A percentile compares a stretch with the other conserved stretches of the same genome.
Evolutionary conservation across 305 asterid species (phyloP).

Genomic region (Fraxinus albicans): DNA sequence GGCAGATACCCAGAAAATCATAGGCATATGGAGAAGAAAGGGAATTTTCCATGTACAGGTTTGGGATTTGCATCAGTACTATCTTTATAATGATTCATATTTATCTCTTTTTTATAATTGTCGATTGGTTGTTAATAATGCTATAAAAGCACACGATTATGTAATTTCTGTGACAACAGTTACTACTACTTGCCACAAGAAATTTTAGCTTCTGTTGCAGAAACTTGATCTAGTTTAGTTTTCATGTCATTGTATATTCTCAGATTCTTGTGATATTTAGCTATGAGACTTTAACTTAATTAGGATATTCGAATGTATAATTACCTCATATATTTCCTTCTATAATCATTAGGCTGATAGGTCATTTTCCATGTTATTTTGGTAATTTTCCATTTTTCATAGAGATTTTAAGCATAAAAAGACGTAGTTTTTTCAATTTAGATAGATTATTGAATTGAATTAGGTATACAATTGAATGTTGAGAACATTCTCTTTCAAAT

Average conservation of each 20-base stretch:
- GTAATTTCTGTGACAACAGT: background rate
- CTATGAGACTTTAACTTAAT: background rate
- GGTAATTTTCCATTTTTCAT: background rate
- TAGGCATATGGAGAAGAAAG: background rate
- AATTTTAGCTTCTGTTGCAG: background rate
- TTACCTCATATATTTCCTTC: background rate
- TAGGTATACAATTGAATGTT: background rate
- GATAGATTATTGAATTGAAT: too few species aligned
- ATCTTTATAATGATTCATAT: background rate
- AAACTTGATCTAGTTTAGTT: background rate
- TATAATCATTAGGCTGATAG: background rate
- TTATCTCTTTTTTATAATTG: background rate
- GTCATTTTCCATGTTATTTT: background rate
- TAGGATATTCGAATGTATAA: background rate
- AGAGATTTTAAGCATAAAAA: background rate
- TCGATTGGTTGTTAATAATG: background rate
- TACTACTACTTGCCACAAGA: background rate
- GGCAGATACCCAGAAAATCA: constrained; percentile 23
- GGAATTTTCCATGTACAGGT: background rate
- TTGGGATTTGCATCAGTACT: background rate
- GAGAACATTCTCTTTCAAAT: background rate
- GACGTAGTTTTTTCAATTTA: too few species aligned
- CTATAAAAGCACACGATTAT: background rate
- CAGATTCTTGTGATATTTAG: background rate
- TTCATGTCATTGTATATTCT: background rate